Evolutionary conservation across 768 basidiomycete genomes (phyloP).

Genomic region (Artomyces pyxidatus): DNA sequence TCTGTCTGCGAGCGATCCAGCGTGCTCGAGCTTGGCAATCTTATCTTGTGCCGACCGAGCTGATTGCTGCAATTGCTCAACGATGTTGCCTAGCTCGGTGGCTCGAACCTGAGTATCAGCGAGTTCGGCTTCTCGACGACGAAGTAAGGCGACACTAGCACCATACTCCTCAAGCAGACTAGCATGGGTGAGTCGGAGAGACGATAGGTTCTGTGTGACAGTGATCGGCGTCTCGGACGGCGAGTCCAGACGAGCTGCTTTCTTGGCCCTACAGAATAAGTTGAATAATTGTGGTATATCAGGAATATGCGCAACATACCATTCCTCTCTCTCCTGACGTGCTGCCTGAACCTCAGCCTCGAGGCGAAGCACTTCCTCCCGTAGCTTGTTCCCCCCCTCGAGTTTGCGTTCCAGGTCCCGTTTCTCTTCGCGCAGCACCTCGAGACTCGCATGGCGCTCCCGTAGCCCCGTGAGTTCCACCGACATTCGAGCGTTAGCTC

Average conservation of each 20-base stretch:
- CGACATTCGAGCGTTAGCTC: conserved; percentile 45
- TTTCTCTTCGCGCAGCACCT: conserved; percentile 72
- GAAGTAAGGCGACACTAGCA: conserved; percentile 42
- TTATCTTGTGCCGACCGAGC: conserved; percentile 33
- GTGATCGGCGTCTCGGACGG: conserved; percentile 43
- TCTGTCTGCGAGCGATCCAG: conserved; percentile 38
- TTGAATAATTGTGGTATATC: conserved; percentile 1
- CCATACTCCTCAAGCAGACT: conserved; percentile 63
- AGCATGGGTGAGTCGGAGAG: conserved; percentile 55
- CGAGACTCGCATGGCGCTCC: conserved; percentile 50
- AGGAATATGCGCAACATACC: conserved; percentile 30
- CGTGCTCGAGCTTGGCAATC: conserved; percentile 29
- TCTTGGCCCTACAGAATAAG: conserved; percentile 28
- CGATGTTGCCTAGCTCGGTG: conserved; percentile 27
- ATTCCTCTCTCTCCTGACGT: conserved; percentile 46
- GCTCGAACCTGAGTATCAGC: conserved; percentile 9
- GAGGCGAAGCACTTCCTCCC: conserved; percentile 45
- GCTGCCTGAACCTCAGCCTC: conserved; percentile 62
- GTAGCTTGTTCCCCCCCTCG: conserved; percentile 40
- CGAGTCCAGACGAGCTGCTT: conserved; percentile 25
- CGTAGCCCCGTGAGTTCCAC: conserved; percentile 46
- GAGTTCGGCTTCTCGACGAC: conserved; percentile 46
- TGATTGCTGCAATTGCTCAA: conserved; percentile 28
- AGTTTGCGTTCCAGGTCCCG: conserved; percentile 50
- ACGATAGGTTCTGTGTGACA: conserved; percentile 48